These are phyloP conservation scores for Fusarium domesticum DNA, from an alignment of 2,329 filamentous ascomycete genomes.

Conservation along the genomic window DNA sequence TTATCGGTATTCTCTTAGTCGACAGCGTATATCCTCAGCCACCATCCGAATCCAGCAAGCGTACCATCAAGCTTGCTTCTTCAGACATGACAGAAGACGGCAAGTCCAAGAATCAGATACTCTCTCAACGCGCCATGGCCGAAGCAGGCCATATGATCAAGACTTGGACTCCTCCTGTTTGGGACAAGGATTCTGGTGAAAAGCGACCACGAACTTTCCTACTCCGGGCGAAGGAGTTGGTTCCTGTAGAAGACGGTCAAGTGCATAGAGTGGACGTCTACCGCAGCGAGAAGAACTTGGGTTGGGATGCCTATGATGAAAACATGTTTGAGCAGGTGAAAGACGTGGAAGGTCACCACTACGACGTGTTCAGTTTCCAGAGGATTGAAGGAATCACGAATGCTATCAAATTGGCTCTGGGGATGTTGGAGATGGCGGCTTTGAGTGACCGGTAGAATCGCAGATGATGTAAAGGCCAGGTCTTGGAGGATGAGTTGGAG, in stretches of 20 bases:
- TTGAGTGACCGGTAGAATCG: not conserved
- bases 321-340: constrained; percentile 44
- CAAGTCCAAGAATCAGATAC: constrained; percentile 35
- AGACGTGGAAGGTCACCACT: constrained; percentile 53
- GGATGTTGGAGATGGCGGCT: constrained; percentile 15
- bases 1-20: constrained; percentile 52
- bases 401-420: constrained; percentile 22
- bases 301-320: constrained; percentile 48
- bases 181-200: constrained; percentile 29
- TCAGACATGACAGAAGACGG: constrained; percentile 27
- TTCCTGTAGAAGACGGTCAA: constrained; percentile 33
- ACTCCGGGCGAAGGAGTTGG: constrained; percentile 42
- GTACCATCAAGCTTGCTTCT: constrained; percentile 13
- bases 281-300: constrained; percentile 42
- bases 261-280: constrained; percentile 42
- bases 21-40: constrained; percentile 44
- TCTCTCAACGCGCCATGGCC: constrained; percentile 39
- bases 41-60: constrained; percentile 14
- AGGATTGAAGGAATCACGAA: constrained; percentile 29
- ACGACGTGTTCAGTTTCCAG: constrained; percentile 41
- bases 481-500: not conserved
- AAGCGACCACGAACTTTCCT: constrained; percentile 43
- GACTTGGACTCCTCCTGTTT: constrained; percentile 41
- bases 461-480: too few species aligned
- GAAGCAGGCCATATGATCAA: constrained; percentile 42